These are phyloP conservation scores for Ichthyophthirius multifiliis DNA, from an alignment of 169 alveolate species.

Conservation along the genomic window DNA sequence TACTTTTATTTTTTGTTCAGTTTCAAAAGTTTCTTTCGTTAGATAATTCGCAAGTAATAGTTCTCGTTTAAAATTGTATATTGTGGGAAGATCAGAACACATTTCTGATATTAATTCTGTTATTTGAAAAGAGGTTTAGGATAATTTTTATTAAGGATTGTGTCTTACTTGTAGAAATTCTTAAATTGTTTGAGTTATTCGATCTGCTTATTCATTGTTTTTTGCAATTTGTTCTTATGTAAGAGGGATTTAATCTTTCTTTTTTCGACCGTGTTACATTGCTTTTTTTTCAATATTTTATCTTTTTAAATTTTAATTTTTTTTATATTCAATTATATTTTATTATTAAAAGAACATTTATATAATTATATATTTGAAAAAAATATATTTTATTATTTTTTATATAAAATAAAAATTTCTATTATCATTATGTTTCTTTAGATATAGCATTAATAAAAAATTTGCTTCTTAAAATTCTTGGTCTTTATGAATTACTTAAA, in stretches of 20 bases:
- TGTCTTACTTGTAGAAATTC: conserved; percentile 7
- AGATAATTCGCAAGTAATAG: background rate
- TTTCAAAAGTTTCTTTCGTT: background rate
- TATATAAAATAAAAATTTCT: no score
- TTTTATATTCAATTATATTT: no score
- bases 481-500: no score
- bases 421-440: no score
- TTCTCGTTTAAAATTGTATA: conserved; percentile 42
- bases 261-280: conserved; percentile 29
- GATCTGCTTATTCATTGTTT: conserved; percentile 24
- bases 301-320: no score
- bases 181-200: background rate
- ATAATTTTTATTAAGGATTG: conserved; percentile 21
- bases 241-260: conserved; percentile 2
- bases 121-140: no score
- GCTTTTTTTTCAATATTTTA: no score
- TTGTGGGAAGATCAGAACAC: conserved; percentile 41
- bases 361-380: no score
- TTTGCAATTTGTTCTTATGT: conserved; percentile 22
- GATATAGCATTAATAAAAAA: no score
- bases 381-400: no score
- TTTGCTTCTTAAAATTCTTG: no score
- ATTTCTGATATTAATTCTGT: conserved; percentile 28
- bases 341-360: no score
- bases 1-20: background rate